phyloP scores from a whole-genome alignment of 345 rosid species.

The Linum lewisii region DNA sequence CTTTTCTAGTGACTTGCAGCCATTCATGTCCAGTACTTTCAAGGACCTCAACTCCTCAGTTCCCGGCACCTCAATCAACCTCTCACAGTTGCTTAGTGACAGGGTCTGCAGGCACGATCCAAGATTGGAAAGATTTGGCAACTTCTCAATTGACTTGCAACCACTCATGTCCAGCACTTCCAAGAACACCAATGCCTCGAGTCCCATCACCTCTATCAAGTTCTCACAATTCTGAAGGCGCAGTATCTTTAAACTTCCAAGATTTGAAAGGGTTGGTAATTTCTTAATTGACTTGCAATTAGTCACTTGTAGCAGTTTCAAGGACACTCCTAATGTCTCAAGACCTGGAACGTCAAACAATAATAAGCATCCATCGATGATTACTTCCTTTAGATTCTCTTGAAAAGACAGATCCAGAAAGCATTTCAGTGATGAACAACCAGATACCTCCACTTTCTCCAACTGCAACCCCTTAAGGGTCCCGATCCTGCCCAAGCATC shows the following conservation, averaged over 20 bases:
- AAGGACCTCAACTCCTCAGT: not conserved
- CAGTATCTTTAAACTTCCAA: not conserved
- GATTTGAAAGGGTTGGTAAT: not conserved
- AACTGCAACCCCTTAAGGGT: not conserved
- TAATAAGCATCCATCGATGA: not conserved
- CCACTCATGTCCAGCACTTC: not conserved
- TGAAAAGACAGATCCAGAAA: not conserved
- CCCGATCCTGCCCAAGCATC: not conserved
- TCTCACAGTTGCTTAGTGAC: not conserved
- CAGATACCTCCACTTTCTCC: not conserved
- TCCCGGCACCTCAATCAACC: not conserved
- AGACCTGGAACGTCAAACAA: not conserved
- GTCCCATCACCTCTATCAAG: not conserved
- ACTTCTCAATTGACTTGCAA: not conserved
- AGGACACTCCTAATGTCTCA: too few species aligned
- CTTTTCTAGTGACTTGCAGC: not conserved
- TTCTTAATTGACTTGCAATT: not conserved
- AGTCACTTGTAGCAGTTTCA: not conserved
- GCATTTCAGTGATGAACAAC: not conserved
- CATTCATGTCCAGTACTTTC: not conserved
- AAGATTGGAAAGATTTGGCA: not conserved
- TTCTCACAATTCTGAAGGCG: not conserved
- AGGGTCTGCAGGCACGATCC: not conserved
- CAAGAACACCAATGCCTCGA: not conserved
- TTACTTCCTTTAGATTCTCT: not conserved